Evolutionary conservation across 441 rosid genomes (phyloP), one percentile per base, ranked within the genome.

Genomic region (Gossypium gossypioides): DNA sequence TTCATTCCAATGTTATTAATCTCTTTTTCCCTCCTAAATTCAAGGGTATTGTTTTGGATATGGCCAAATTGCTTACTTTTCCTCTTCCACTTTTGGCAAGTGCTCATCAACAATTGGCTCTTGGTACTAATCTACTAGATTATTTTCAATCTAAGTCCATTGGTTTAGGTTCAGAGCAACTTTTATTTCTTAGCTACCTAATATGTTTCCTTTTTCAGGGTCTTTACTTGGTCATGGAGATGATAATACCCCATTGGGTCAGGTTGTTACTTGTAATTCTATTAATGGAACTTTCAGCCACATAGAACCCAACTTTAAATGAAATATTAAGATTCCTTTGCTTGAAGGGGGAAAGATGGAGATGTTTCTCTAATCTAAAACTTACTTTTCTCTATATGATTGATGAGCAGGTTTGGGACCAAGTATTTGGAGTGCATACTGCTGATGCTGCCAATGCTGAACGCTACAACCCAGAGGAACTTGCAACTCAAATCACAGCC

Each of bases 21-120:
- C 44, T 68, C 61, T 75, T 59, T 65, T 44, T 65, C 72, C 16
- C 52, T 65, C 32, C 44, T 2, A 66, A 77, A 82, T 81, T 78
- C 72, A 76, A 95, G 99, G 95, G 91, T 25, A 50, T 68, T 72
- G 85, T 87, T 78, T 73, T 87, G 82, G 88, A 86, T 77, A 81
- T 78, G 84, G 97, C 97, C 76, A 95, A 91, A 76, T 82, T 79
- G 4, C 88, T 89, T 50, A 72, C 83, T 57, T 95, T 95, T 81
- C 97, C 97, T 78, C 86, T 86, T 81, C 97, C 93, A 29, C 91
- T 95, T 76, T 77, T 87, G 78, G 87, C 97, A 46, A 84, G 84
- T 83, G 92, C 96, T 72, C 86, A 89, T 78, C 97, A 91, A 78
- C 97, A 91, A 75, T 86, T 95, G 68, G 83, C 89, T 80, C 87